Evolutionary conservation across 1,284 basidiomycete genomes (phyloP).

Genomic region (Cryptococcus wingfieldii): DNA sequence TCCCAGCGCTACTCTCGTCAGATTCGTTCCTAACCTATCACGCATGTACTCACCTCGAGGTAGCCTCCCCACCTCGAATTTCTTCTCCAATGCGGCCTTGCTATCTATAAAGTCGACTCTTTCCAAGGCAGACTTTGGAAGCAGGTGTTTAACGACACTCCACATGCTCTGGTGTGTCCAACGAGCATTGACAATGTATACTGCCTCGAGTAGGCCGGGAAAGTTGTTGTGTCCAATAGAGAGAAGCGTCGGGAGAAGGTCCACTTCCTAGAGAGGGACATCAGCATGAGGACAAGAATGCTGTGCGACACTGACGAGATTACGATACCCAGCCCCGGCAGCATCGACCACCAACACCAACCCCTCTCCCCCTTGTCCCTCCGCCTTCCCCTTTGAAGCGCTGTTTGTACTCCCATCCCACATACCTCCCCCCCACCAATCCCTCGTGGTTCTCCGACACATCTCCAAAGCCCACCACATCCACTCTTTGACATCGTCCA

Average conservation of each 20-base stretch:
- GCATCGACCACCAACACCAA: constrained; percentile 44
- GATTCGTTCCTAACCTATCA: neutral
- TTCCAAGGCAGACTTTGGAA: constrained; percentile 51
- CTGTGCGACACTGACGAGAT: constrained; percentile 35
- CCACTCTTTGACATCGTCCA: constrained; percentile 43
- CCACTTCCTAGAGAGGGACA: constrained; percentile 36
- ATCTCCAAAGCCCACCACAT: constrained; percentile 45
- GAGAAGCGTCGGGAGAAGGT: constrained; percentile 43
- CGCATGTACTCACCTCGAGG: constrained; percentile 25
- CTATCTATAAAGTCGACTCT: constrained; percentile 49
- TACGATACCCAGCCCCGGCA: constrained; percentile 42
- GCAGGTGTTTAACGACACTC: constrained; percentile 49
- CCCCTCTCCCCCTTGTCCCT: constrained; percentile 31
- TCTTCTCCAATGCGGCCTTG: constrained; percentile 18
- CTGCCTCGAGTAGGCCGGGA: constrained; percentile 44
- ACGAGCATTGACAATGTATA: constrained; percentile 52
- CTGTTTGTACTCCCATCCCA: constrained; percentile 7
- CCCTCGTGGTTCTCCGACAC: constrained; percentile 30
- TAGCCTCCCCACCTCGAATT: constrained; percentile 35
- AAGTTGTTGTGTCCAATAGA: constrained; percentile 44
- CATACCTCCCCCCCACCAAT: constrained; percentile 30
- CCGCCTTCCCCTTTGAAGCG: constrained; percentile 1
- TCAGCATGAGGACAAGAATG: neutral
- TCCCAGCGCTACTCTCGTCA: constrained; percentile 9
- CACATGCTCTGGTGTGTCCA: constrained; percentile 54